A percentile compares a stretch with the other conserved stretches of the same genome.
Evolutionary conservation across 495 filamentous ascomycete genomes (phyloP).

Genomic region (Xylaria grammica): DNA sequence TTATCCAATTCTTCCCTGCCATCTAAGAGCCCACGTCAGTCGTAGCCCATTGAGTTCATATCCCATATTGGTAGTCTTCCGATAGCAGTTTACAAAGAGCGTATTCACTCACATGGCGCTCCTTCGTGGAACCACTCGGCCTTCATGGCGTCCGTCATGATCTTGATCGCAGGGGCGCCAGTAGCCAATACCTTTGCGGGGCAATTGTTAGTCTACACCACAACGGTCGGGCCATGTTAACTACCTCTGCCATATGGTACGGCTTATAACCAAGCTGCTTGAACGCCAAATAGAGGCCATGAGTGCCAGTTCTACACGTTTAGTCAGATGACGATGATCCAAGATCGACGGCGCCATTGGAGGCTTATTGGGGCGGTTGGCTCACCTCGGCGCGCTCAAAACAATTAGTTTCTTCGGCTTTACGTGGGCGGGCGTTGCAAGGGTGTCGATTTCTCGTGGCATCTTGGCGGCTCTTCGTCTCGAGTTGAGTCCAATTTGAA

Average conservation of each 20-base stretch:
- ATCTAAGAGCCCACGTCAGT: constrained; percentile 22
- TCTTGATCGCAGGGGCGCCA: constrained; percentile 18
- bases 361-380: neutral
- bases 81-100: neutral
- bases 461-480: constrained; percentile 20
- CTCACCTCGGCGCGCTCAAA: constrained; percentile 35
- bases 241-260: constrained; percentile 35
- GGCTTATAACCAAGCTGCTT: constrained; percentile 35
- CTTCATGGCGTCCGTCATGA: constrained; percentile 29
- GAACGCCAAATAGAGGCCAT: constrained; percentile 36
- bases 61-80: neutral
- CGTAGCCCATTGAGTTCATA: neutral
- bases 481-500: neutral
- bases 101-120: constrained; percentile 30
- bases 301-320: constrained; percentile 33
- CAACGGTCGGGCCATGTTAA: too few species aligned
- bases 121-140: constrained; percentile 34
- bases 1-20: constrained; percentile 38
- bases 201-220: too few species aligned
- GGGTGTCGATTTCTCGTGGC: constrained; percentile 33
- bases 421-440: constrained; percentile 30
- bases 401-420: constrained; percentile 36
- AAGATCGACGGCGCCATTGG: too few species aligned
- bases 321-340: constrained; percentile 10
- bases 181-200: neutral